Percentiles rank a stretch among this genome's conserved stretches.
Conservation (phyloP, 805 yeast genomes). For the Ogataea parapolymorpha region DNA sequence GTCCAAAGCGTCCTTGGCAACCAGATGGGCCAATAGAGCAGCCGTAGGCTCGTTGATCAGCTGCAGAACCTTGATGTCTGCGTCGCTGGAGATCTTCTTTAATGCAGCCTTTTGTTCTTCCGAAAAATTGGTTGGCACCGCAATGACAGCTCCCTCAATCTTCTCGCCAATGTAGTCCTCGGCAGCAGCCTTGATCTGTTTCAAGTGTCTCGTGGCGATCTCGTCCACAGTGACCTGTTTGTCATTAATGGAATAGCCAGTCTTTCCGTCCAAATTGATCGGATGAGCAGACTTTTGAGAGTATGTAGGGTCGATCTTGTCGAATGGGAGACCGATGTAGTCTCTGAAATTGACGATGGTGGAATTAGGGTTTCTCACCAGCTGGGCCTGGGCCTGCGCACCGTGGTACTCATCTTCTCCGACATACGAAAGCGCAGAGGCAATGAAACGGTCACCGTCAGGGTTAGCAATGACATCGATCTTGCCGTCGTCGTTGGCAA, state of each 20-base stretch:
- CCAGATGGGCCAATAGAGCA: constrained; percentile 79
- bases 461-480: constrained; percentile 98
- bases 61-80: constrained; percentile 81
- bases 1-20: constrained; percentile 44
- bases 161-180: constrained; percentile 83
- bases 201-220: constrained; percentile 78
- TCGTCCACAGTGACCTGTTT: constrained; percentile 70
- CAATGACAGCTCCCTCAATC: constrained; percentile 78
- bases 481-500: constrained; percentile 83
- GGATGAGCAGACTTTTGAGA: constrained; percentile 68
- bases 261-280: constrained; percentile 56
- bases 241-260: constrained; percentile 61
- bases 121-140: constrained; percentile 87
- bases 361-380: constrained; percentile 83
- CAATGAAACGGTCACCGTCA: constrained; percentile 97
- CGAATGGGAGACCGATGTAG: constrained; percentile 73
- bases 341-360: constrained; percentile 93
- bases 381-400: constrained; percentile 89
- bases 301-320: constrained; percentile 62
- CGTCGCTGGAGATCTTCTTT: constrained; percentile 55
- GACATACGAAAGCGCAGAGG: constrained; percentile 86
- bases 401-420: constrained; percentile 97
- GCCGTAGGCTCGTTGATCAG: constrained; percentile 90
- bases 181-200: constrained; percentile 81
- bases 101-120: constrained; percentile 68